Evolutionary conservation across 2,329 filamentous ascomycete genomes (phyloP).

Genomic region (Scopulariopsis brevicaulis): DNA sequence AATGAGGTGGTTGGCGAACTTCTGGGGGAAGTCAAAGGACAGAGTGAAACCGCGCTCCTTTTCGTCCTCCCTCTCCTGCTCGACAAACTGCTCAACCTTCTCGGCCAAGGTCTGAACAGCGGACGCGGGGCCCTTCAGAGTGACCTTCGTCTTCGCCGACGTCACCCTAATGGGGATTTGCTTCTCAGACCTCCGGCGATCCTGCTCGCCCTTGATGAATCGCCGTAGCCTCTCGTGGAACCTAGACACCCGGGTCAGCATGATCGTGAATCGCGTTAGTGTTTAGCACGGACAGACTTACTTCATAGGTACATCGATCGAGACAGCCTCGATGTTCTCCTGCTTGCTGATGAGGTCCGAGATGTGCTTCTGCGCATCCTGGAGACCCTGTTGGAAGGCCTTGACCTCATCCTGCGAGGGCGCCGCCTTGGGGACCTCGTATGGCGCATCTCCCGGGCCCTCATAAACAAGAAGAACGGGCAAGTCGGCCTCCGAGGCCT

Average conservation of each 20-base stretch:
- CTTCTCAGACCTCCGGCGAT: slow-evolving; percentile 30
- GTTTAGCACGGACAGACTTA: slow-evolving; percentile 13
- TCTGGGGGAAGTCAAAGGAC: slow-evolving; percentile 87
- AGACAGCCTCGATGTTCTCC: slow-evolving; percentile 35
- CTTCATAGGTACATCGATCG: slow-evolving; percentile 49
- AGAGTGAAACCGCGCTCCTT: slow-evolving; percentile 82
- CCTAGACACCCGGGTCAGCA: slow-evolving; percentile 14
- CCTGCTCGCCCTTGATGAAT: slow-evolving; percentile 56
- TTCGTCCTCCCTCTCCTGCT: slow-evolving; percentile 84
- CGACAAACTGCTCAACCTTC: slow-evolving; percentile 70
- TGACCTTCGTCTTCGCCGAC: slow-evolving; percentile 49
- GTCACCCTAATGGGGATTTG: slow-evolving; percentile 51
- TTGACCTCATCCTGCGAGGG: slow-evolving; percentile 34
- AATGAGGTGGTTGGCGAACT: slow-evolving; percentile 78
- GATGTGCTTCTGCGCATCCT: slow-evolving; percentile 45
- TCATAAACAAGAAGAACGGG: slow-evolving; percentile 68
- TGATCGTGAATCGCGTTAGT: slow-evolving; percentile 13
- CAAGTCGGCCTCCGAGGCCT: slow-evolving; percentile 43
- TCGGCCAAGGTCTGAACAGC: slow-evolving; percentile 59
- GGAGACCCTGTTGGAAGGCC: slow-evolving; percentile 42
- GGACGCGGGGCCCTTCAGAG: slow-evolving; percentile 64
- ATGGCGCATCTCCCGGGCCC: slow-evolving; percentile 40
- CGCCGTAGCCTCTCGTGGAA: slow-evolving; percentile 52
- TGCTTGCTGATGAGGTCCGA: slow-evolving; percentile 46
- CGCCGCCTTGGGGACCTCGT: slow-evolving; percentile 41